Conservation (phyloP, 352 stramenopile species). For the Albugo candida region DNA sequence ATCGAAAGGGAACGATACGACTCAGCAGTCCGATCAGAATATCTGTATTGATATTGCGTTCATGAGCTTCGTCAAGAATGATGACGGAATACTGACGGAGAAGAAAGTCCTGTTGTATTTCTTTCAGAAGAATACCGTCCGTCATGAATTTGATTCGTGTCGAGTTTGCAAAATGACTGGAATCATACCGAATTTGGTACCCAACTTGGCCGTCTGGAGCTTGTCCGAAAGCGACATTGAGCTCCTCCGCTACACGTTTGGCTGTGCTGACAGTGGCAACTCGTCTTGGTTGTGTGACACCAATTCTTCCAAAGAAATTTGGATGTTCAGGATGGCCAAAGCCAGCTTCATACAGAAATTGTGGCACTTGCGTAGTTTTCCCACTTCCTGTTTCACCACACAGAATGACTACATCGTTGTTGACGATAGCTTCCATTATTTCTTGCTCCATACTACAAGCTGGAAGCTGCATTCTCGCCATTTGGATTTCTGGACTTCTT, state of each 20-base stretch:
- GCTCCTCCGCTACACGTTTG: slow-evolving; percentile 93
- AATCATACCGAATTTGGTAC: slow-evolving; percentile 98
- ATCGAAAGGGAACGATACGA: slow-evolving; percentile 82
- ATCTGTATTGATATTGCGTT: slow-evolving; percentile 93
- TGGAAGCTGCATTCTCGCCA: slow-evolving; percentile 88
- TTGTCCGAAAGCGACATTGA: slow-evolving; percentile 75
- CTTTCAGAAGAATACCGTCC: slow-evolving; percentile 96
- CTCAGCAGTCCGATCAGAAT: slow-evolving; percentile 93
- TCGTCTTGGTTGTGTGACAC: slow-evolving; percentile 94
- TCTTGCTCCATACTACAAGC: slow-evolving; percentile 98
- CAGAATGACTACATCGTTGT: slow-evolving; percentile 94
- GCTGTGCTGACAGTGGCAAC: slow-evolving; percentile 97
- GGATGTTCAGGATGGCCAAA: slow-evolving; percentile 50
- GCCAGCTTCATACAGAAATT: slow-evolving; percentile 95
- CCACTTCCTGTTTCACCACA: slow-evolving; percentile 96
- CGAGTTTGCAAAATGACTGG: slow-evolving; percentile 69
- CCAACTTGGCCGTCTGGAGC: slow-evolving; percentile 56
- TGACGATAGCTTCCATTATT: slow-evolving; percentile 94
- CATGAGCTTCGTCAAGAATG: slow-evolving; percentile 91
- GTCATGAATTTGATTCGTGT: slow-evolving; percentile 99
- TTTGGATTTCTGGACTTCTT: slow-evolving; percentile 71
- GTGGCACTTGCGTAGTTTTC: slow-evolving; percentile 96
- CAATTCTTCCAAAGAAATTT: slow-evolving; percentile 58
- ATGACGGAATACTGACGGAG: slow-evolving; percentile 63
- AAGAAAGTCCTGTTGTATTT: slow-evolving; percentile 82